Conservation (phyloP, 345 rosid species). For the Syzygium aromaticum region DNA sequence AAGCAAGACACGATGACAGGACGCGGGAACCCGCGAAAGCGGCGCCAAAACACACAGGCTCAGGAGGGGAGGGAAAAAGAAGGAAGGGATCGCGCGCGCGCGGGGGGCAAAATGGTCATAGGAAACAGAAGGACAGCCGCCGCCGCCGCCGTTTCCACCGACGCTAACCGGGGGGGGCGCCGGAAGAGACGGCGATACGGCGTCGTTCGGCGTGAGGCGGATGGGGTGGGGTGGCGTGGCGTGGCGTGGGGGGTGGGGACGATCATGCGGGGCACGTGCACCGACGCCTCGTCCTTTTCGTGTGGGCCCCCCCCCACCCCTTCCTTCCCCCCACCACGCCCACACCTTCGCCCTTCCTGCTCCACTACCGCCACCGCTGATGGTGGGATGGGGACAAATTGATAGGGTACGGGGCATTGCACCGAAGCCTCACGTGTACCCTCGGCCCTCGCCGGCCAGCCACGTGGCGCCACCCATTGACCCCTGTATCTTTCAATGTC, state of each 20-base stretch:
- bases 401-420: background rate
- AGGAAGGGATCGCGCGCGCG: background rate
- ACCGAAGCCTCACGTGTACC: background rate
- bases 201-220: background rate
- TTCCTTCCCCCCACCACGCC: too few relatives aligned
- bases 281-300: background rate
- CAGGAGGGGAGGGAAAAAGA: background rate
- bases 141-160: slow-evolving; percentile 1
- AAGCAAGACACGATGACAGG: too few relatives aligned
- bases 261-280: slow-evolving; percentile 1
- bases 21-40: too few relatives aligned
- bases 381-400: too few relatives aligned
- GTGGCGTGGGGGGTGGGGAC: rapidly evolving
- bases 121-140: too few relatives aligned
- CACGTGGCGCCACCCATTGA: background rate
- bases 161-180: background rate
- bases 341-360: background rate
- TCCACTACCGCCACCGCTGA: background rate
- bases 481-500: background rate
- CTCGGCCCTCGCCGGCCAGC: background rate
- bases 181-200: background rate
- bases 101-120: background rate
- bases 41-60: too few relatives aligned
- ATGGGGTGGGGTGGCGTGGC: too few relatives aligned
- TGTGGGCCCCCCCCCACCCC: background rate